Evolutionary conservation across 345 rosid species (phyloP).

Genomic region (Toxicodendron radicans): DNA sequence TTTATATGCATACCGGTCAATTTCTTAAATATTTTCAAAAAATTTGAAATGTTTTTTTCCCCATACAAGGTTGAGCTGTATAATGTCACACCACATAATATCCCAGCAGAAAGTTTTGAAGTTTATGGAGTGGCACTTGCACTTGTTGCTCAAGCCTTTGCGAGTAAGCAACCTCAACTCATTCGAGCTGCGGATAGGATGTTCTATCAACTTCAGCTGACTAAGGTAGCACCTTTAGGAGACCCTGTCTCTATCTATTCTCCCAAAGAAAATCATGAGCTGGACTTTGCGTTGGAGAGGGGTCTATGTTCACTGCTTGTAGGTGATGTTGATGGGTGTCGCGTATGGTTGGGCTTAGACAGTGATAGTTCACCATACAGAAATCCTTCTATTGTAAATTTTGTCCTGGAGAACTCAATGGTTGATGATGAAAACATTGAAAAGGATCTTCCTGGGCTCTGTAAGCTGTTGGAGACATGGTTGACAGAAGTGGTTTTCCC

Average conservation of each 20-base stretch:
- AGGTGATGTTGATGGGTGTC: conserved; percentile 86
- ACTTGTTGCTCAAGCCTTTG: conserved; percentile 85
- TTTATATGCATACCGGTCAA: neutral
- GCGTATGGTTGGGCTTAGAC: conserved; percentile 81
- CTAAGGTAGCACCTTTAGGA: conserved; percentile 46
- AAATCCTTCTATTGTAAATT: conserved; percentile 71
- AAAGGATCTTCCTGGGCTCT: conserved; percentile 84
- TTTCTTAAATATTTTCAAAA: neutral
- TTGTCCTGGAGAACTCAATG: conserved; percentile 70
- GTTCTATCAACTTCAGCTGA: conserved; percentile 88
- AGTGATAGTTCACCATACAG: conserved; percentile 62
- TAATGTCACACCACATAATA: conserved; percentile 68
- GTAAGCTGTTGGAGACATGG: conserved; percentile 92
- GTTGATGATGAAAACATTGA: conserved; percentile 40
- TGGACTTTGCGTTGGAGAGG: conserved; percentile 80
- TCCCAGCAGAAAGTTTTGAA: conserved; percentile 85
- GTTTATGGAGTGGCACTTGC: conserved; percentile 89
- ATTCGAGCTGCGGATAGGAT: conserved; percentile 77
- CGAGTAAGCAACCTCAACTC: conserved; percentile 76
- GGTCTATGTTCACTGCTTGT: conserved; percentile 88
- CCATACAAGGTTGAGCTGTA: conserved; percentile 71
- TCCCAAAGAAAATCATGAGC: conserved; percentile 57
- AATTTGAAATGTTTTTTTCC: conserved; percentile 5
- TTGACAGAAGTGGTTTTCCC: conserved; percentile 87
- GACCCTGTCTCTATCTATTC: conserved; percentile 47